These are phyloP conservation scores for Vishniacozyma victoriae DNA, from an alignment of 768 basidiomycete genomes.

Conservation along the genomic window DNA sequence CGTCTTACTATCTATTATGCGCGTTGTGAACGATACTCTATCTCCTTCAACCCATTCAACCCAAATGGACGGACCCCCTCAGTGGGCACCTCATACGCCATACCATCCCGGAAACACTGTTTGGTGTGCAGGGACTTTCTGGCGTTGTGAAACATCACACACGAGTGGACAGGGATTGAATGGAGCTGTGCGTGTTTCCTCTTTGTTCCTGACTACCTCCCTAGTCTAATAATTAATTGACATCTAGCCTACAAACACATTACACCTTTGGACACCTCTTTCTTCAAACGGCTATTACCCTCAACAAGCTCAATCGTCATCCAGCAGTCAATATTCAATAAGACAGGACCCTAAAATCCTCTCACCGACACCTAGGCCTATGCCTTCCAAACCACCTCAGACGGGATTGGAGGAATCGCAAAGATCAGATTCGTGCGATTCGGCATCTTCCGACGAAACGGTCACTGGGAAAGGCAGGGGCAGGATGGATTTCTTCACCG, in stretches of 20 bases:
- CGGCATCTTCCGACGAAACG: slow-evolving; percentile 15
- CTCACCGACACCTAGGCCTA: slow-evolving; percentile 2
- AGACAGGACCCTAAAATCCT: background rate
- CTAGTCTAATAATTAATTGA: background rate
- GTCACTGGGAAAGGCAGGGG: slow-evolving; percentile 6
- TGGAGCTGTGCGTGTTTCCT: slow-evolving; percentile 17
- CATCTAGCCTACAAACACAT: slow-evolving; percentile 19
- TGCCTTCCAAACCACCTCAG: background rate
- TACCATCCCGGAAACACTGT: slow-evolving; percentile 16
- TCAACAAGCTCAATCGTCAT: slow-evolving; percentile 3
- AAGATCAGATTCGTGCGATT: slow-evolving; percentile 6
- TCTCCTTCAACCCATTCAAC: too few species aligned
- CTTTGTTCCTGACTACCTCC: background rate
- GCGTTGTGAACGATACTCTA: too few species aligned
- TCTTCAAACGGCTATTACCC: slow-evolving; percentile 2
- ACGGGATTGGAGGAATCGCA: background rate
- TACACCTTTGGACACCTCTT: slow-evolving; percentile 36
- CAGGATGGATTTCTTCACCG: slow-evolving; percentile 16
- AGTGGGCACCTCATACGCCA: slow-evolving; percentile 5
- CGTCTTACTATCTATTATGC: too few species aligned
- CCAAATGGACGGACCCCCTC: too few species aligned
- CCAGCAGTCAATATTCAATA: slow-evolving; percentile 1
- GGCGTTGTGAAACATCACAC: slow-evolving; percentile 29
- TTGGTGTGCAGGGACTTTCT: slow-evolving; percentile 25
- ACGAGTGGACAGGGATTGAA: slow-evolving; percentile 9